Conservation (phyloP, 2,329 filamentous ascomycete species). For the Beauveria sp. region DNA sequence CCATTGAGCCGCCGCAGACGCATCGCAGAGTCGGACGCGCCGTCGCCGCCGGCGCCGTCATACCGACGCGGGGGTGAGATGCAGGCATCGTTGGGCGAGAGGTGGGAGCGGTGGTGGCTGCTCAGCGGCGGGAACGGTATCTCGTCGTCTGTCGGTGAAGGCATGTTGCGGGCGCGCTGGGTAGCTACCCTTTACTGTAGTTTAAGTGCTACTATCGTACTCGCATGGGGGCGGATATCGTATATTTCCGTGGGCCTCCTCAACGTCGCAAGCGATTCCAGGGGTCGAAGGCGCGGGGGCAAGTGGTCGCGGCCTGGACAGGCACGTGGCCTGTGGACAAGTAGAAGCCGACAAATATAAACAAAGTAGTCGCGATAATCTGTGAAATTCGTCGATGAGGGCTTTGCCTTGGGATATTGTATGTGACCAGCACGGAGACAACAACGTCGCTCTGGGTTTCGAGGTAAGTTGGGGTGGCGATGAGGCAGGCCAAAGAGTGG, state of each 20-base stretch:
- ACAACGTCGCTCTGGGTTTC: no score
- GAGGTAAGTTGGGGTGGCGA: no score
- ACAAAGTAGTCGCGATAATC: no score
- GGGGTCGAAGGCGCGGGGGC: not conserved
- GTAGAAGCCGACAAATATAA: not conserved
- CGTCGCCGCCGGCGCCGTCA: conserved; percentile 30
- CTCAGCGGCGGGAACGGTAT: conserved; percentile 28
- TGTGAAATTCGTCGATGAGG: no score
- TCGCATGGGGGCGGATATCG: not conserved
- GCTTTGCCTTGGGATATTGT: no score
- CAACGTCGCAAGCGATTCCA: not conserved
- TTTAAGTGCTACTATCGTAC: no score
- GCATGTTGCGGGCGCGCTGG: conserved; percentile 19
- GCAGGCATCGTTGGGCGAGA: conserved; percentile 82
- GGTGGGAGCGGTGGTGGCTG: conserved; percentile 46
- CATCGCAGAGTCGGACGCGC: conserved; percentile 23
- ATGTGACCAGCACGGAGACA: no score
- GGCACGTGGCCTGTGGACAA: not conserved
- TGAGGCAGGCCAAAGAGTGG: no score
- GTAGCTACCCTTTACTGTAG: not conserved
- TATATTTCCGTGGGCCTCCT: not conserved
- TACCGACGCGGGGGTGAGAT: conserved; percentile 54
- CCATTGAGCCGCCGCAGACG: conserved; percentile 39
- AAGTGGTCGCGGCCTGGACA: not conserved
- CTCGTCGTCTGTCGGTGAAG: conserved; percentile 32